Conservation (phyloP, 345 rosid genomes). For the Xanthoceras sorbifolium region DNA sequence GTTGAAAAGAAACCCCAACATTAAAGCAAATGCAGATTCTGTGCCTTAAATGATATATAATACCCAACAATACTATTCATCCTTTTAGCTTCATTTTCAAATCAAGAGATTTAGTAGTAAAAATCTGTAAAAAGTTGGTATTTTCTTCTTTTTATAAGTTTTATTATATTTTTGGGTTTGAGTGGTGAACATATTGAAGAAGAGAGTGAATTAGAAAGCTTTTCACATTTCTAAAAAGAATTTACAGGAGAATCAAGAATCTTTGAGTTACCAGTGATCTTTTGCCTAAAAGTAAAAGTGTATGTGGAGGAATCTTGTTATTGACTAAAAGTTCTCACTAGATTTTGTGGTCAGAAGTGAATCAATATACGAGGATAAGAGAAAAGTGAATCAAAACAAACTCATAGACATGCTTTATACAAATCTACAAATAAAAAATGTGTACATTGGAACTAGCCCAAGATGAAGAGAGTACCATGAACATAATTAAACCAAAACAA, state of each 20-base stretch:
- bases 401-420: neutral
- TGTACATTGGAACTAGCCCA: neutral
- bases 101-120: neutral
- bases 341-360: conserved; percentile 21
- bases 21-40: conserved; percentile 1
- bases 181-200: neutral
- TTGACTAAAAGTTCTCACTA: neutral
- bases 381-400: conserved; percentile 24
- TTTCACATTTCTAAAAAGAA: neutral
- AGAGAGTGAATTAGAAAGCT: neutral
- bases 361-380: conserved; percentile 17
- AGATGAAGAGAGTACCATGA: neutral
- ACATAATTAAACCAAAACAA: neutral
- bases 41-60: neutral
- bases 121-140: neutral
- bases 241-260: conserved; percentile 3
- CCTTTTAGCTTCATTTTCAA: neutral
- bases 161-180: neutral
- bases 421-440: neutral
- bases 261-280: neutral
- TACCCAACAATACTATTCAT: neutral
- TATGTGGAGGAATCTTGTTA: neutral
- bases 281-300: neutral
- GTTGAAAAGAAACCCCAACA: neutral
- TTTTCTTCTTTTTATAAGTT: neutral